These are phyloP conservation scores for Papiliotrema laurentii DNA, from an alignment of 1,284 basidiomycete species.

Conservation along the genomic window DNA sequence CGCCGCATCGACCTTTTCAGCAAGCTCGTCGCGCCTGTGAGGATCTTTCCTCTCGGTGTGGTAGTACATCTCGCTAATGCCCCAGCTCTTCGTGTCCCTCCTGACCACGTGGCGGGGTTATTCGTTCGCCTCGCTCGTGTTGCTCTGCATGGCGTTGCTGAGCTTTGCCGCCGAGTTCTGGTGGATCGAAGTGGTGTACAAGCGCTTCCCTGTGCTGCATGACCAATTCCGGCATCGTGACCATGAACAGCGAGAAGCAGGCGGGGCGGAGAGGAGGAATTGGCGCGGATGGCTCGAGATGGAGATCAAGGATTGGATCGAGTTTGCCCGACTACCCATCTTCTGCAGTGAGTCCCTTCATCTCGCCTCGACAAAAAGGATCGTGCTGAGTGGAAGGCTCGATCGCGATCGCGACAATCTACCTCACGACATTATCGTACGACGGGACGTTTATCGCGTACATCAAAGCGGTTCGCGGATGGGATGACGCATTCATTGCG, in stretches of 20 bases:
- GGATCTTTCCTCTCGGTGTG: no score
- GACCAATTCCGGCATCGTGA: neutral
- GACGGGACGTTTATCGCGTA: slow-evolving; percentile 42
- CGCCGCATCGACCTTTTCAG: slow-evolving; percentile 51
- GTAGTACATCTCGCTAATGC: no score
- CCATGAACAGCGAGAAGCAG: neutral
- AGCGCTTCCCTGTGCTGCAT: slow-evolving; percentile 34
- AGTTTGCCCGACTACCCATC: slow-evolving; percentile 48
- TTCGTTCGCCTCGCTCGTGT: slow-evolving; percentile 23
- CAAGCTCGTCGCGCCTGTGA: slow-evolving; percentile 49
- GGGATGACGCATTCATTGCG: slow-evolving; percentile 48
- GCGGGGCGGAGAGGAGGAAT: neutral
- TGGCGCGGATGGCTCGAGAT: slow-evolving; percentile 7
- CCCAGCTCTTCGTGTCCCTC: slow-evolving; percentile 51
- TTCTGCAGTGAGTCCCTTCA: slow-evolving; percentile 39
- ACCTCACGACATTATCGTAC: slow-evolving; percentile 52
- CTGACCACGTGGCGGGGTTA: slow-evolving; percentile 44
- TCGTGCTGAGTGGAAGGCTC: slow-evolving; percentile 24
- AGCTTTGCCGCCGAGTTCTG: slow-evolving; percentile 36
- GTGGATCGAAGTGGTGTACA: slow-evolving; percentile 47
- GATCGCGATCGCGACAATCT: slow-evolving; percentile 47
- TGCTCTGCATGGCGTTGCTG: slow-evolving; percentile 28
- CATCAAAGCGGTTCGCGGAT: slow-evolving; percentile 35
- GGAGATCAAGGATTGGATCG: slow-evolving; percentile 44
- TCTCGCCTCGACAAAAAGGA: neutral